Evolutionary conservation across 495 filamentous ascomycete genomes (phyloP).

Genomic region (Echria macrotheca): DNA sequence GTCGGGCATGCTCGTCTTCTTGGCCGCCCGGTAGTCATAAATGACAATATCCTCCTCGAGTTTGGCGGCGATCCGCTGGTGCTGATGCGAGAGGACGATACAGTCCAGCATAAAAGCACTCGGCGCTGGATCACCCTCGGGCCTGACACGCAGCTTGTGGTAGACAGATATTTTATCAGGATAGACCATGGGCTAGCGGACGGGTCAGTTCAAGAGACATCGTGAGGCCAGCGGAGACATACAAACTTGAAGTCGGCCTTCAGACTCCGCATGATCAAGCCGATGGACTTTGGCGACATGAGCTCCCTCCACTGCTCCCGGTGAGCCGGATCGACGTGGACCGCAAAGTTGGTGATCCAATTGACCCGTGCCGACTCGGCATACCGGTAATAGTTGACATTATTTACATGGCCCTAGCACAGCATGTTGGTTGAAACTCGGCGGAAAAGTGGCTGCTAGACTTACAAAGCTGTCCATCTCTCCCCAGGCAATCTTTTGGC

Average conservation of each 20-base stretch:
- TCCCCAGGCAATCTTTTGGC: slow-evolving; percentile 79
- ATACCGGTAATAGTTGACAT: slow-evolving; percentile 76
- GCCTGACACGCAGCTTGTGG: slow-evolving; percentile 63
- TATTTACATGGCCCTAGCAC: slow-evolving; percentile 27
- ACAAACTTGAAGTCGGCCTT: slow-evolving; percentile 91
- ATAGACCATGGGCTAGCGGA: slow-evolving; percentile 85
- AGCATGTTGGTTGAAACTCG: background rate
- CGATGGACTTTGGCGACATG: slow-evolving; percentile 57
- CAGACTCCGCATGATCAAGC: slow-evolving; percentile 77
- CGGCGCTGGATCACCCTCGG: slow-evolving; percentile 19
- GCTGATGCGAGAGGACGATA: slow-evolving; percentile 70
- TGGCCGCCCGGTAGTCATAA: slow-evolving; percentile 68
- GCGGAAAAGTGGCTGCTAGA: slow-evolving; percentile 3
- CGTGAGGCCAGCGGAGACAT: too few species aligned
- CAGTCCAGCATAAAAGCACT: slow-evolving; percentile 48
- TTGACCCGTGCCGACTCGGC: slow-evolving; percentile 81
- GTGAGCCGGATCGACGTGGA: slow-evolving; percentile 61
- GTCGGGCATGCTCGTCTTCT: slow-evolving; percentile 53
- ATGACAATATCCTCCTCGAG: slow-evolving; percentile 78
- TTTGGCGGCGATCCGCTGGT: slow-evolving; percentile 70
- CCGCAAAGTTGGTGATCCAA: slow-evolving; percentile 73
- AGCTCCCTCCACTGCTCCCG: slow-evolving; percentile 65
- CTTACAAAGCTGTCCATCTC: slow-evolving; percentile 68
- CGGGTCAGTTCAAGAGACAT: too few species aligned
- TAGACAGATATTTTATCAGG: slow-evolving; percentile 85